phyloP scores from a whole-genome alignment of 371 early-diverging fungal genomes.

The Blakeslea trispora region DNA sequence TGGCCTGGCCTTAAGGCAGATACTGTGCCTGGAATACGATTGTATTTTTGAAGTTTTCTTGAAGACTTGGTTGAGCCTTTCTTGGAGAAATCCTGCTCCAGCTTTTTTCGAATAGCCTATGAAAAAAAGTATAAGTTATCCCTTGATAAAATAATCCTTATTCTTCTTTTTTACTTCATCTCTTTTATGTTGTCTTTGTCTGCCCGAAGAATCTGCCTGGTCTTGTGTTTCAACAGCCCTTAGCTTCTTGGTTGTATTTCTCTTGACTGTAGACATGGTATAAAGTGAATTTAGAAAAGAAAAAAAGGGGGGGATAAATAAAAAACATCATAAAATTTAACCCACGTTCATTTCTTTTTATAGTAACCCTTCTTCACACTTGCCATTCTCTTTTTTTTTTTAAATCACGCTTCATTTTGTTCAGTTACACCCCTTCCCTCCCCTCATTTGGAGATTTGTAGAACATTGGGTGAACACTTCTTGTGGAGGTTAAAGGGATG shows the following conservation, averaged over 20 bases:
- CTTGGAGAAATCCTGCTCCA: slow-evolving; percentile 72
- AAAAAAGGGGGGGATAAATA: slow-evolving; percentile 2
- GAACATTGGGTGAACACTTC: no score
- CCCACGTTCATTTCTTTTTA: no score
- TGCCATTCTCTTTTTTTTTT: no score
- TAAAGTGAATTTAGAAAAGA: slow-evolving; percentile 8
- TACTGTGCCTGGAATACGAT: slow-evolving; percentile 79
- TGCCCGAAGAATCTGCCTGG: slow-evolving; percentile 21
- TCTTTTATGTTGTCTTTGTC: slow-evolving; percentile 28
- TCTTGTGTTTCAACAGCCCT: slow-evolving; percentile 18
- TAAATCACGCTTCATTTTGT: no score
- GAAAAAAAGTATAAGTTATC: background rate
- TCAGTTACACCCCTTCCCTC: no score
- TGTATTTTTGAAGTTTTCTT: slow-evolving; percentile 29
- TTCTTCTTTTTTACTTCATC: slow-evolving; percentile 26
- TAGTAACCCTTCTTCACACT: no score
- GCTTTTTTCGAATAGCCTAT: slow-evolving; percentile 66
- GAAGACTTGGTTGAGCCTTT: slow-evolving; percentile 50
- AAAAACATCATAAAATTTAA: no score
- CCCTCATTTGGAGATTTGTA: no score
- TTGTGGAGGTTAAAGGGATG: no score
- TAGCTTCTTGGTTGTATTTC: slow-evolving; percentile 8
- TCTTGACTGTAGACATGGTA: slow-evolving; percentile 11
- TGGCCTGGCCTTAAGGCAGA: slow-evolving; percentile 84
- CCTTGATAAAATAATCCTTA: no score